These are phyloP conservation scores for Fraxinus sp. DNA, from an alignment of 305 asterid species.

Conservation along the genomic window DNA sequence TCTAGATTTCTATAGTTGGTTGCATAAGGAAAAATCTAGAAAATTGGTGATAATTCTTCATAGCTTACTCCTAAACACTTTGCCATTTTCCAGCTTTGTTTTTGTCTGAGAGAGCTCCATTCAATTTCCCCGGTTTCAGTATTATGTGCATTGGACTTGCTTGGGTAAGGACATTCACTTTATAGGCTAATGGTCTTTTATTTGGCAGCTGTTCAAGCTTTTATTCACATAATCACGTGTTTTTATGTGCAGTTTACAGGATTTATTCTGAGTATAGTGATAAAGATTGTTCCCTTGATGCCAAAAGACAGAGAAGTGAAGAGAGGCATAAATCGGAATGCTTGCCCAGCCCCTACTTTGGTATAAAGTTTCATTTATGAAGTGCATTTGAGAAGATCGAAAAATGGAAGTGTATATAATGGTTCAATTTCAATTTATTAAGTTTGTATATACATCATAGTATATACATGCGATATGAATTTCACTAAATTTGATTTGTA, in stretches of 20 bases:
- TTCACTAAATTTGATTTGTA: neutral
- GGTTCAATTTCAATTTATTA: neutral
- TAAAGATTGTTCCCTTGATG: slow-evolving; percentile 37
- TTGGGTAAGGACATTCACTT: slow-evolving; percentile 38
- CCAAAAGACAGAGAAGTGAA: slow-evolving; percentile 23
- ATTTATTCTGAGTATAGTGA: slow-evolving; percentile 37
- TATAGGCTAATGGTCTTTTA: neutral
- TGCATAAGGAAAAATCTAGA: no score
- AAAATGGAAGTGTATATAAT: neutral
- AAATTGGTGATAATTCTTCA: no score
- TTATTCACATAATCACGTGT: neutral
- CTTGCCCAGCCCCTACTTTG: neutral
- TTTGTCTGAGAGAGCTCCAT: slow-evolving; percentile 50
- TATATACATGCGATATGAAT: neutral
- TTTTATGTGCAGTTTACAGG: slow-evolving; percentile 42
- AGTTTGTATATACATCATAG: neutral
- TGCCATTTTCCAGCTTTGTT: slow-evolving; percentile 38
- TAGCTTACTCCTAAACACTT: neutral
- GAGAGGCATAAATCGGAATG: neutral
- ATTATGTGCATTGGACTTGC: slow-evolving; percentile 56
- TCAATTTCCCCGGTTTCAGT: slow-evolving; percentile 59
- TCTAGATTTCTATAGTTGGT: no score
- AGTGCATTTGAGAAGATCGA: neutral
- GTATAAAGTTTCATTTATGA: neutral
- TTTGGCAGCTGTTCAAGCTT: neutral